Evolutionary conservation across 768 basidiomycete genomes (phyloP).

Genomic region (Ephemerocybe angulata): DNA sequence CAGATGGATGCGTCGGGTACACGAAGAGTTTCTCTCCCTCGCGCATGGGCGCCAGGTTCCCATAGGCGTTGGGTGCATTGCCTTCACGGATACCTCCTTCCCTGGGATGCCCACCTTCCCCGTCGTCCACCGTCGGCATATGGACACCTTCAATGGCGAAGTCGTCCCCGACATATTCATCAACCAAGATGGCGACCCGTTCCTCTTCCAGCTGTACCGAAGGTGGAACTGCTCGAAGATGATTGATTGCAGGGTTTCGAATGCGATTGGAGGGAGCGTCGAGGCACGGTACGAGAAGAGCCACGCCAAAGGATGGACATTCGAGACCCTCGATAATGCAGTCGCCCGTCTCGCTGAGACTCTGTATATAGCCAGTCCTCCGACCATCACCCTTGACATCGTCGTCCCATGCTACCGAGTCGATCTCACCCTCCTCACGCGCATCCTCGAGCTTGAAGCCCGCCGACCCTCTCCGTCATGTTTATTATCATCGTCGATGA

Average conservation of each 20-base stretch:
- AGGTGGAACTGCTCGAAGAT: conserved; percentile 49
- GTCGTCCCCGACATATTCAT: conserved; percentile 50
- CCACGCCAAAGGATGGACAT: conserved; percentile 46
- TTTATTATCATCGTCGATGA: conserved; percentile 59
- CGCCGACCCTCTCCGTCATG: conserved; percentile 43
- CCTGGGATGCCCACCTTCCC: conserved; percentile 65
- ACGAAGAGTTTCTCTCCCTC: conserved; percentile 35
- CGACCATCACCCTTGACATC: conserved; percentile 49
- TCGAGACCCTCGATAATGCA: conserved; percentile 41
- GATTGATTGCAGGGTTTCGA: conserved; percentile 40
- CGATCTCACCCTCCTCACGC: conserved; percentile 37
- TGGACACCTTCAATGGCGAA: conserved; percentile 50
- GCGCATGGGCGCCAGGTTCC: conserved; percentile 28
- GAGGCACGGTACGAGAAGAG: conserved; percentile 47
- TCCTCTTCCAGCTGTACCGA: conserved; percentile 57
- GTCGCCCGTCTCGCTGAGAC: conserved; percentile 23
- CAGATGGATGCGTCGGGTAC: conserved; percentile 47
- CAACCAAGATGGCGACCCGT: conserved; percentile 60
- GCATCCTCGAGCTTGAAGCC: conserved; percentile 43
- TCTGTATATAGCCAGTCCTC: conserved; percentile 14
- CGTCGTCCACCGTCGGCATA: conserved; percentile 49
- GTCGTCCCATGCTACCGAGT: conserved; percentile 58
- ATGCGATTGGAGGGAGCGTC: conserved; percentile 42
- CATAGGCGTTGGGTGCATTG: conserved; percentile 52
- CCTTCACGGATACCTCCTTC: conserved; percentile 52